Evolutionary conservation across 1,139 yeast species (phyloP), one percentile per base, ranked within the genome.

Genomic region (Yamadazyma triangularis): DNA sequence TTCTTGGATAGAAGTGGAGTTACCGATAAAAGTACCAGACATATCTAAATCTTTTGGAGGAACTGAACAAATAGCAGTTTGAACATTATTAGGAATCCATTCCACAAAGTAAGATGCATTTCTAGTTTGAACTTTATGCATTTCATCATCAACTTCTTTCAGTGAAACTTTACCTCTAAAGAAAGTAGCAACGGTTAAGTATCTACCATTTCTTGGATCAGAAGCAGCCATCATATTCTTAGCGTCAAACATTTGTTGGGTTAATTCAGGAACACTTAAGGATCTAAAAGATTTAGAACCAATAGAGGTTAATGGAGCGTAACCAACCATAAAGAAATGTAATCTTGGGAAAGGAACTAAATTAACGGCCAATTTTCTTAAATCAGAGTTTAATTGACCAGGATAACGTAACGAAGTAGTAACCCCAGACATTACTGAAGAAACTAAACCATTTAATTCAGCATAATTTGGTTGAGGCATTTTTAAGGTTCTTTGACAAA

Each of bases 51-150:
- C 93, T 61, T 74, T 77, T 50, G 96, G 95, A 27, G 96, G 85
- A 42, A 86, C 91, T 13, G 91, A 79, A 64, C 95, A 86, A 38
- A 87, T 87, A 35, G 95, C 91, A 24, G 95, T 84, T 68, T 88
- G 96, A 42, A 88, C 95, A 57, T 88, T 88, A 63, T 87, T 87
- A 54, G 96, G 96, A 64, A 88, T 88, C 96, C 96, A 88, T 60
- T 88, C 96, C 36, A 88, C 96, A 53, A 86, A 86, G 58, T 81
- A 78, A 35, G 80, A 76, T 14, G 88, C 71, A 61, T 86, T 82
- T 61, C 83, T 80, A 38, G 83, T 77, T 66, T 87, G 94, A 39
- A 84, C 85, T 56, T 79, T 79, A 60, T 70, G 77, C 89, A 87
- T 85, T 61, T 86, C 95, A 55, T 87, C 96, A 57, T 87, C 96